phyloP scores from a whole-genome alignment of 2,329 filamentous ascomycete genomes.

The Nothophoma quercina region DNA sequence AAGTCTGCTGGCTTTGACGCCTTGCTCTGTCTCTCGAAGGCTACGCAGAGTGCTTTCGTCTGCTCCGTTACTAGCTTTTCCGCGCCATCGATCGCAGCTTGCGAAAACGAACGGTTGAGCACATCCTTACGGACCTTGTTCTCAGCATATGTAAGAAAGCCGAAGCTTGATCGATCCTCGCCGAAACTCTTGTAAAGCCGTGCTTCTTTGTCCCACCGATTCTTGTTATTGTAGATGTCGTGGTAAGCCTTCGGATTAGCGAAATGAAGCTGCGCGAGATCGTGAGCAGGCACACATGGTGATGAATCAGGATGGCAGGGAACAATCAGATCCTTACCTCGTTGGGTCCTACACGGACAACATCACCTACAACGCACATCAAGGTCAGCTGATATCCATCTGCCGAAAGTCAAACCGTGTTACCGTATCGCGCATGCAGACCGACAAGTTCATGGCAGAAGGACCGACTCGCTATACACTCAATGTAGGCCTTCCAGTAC shows the following conservation, averaged over 20 bases:
- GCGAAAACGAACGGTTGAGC: conserved; percentile 53
- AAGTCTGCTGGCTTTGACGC: conserved; percentile 28
- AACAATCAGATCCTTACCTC: conserved; percentile 24
- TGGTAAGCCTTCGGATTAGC: conserved; percentile 52
- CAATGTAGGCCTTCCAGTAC: conserved; percentile 42
- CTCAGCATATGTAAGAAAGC: conserved; percentile 49
- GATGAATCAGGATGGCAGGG: not conserved
- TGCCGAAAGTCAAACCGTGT: conserved; percentile 3
- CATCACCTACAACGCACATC: conserved; percentile 24
- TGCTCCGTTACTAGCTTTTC: conserved; percentile 50
- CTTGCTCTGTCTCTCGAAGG: conserved; percentile 36
- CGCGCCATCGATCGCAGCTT: conserved; percentile 45
- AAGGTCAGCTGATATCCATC: conserved; percentile 14
- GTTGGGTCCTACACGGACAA: conserved; percentile 40
- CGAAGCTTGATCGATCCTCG: conserved; percentile 54
- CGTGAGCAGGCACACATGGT: conserved; percentile 13
- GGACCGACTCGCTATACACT: conserved; percentile 36
- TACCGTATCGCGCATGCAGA: conserved; percentile 40
- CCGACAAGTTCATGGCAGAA: conserved; percentile 37
- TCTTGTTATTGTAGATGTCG: conserved; percentile 54
- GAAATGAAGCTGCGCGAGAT: conserved; percentile 52
- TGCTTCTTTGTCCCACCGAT: conserved; percentile 54
- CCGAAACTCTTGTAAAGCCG: conserved; percentile 52
- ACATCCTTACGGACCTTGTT: conserved; percentile 54
- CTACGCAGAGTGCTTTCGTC: conserved; percentile 42